Evolutionary conservation across 2,329 filamentous ascomycete genomes (phyloP).

Genomic region (Hansfordia pulvinata): DNA sequence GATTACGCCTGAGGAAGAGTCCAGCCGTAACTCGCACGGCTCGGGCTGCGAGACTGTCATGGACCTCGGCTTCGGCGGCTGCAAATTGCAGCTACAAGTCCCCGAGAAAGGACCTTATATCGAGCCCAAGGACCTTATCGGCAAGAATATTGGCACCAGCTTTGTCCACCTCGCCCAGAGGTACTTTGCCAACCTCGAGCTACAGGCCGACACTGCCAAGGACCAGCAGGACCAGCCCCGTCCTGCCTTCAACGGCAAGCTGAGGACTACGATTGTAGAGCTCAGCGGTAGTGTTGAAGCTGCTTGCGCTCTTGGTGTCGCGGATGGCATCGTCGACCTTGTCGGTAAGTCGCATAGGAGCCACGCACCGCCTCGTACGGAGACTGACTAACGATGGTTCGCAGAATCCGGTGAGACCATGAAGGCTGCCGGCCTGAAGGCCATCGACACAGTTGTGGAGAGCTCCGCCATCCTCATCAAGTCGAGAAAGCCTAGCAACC

Average conservation of each 20-base stretch:
- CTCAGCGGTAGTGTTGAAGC: constrained; percentile 95
- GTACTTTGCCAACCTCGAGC: constrained; percentile 74
- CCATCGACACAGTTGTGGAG: constrained; percentile 85
- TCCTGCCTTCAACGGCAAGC: constrained; percentile 27
- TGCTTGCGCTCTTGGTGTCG: constrained; percentile 87
- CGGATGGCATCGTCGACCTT: constrained; percentile 93
- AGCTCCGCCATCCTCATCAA: constrained; percentile 86
- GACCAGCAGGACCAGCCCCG: constrained; percentile 19
- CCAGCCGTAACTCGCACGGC: constrained; percentile 26
- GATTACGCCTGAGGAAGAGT: constrained; percentile 26
- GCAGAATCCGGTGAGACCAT: constrained; percentile 95
- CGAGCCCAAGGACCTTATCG: constrained; percentile 65
- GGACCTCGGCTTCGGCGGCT: constrained; percentile 80
- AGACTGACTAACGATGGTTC: constrained; percentile 2
- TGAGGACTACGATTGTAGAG: constrained; percentile 83
- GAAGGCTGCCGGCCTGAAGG: constrained; percentile 85
- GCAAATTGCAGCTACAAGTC: constrained; percentile 94
- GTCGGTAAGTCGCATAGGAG: constrained; percentile 52
- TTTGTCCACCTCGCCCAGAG: constrained; percentile 74
- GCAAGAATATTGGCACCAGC: constrained; percentile 89
- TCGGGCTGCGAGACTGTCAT: constrained; percentile 72
- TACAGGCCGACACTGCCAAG: constrained; percentile 27
- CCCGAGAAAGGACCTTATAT: constrained; percentile 67
- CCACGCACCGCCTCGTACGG: not conserved
- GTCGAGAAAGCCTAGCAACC: constrained; percentile 71